Percentiles rank a stretch among this genome's conserved stretches.
Evolutionary conservation across 2,329 filamentous ascomycete genomes (phyloP).

Genomic region (Monascus ruber): DNA sequence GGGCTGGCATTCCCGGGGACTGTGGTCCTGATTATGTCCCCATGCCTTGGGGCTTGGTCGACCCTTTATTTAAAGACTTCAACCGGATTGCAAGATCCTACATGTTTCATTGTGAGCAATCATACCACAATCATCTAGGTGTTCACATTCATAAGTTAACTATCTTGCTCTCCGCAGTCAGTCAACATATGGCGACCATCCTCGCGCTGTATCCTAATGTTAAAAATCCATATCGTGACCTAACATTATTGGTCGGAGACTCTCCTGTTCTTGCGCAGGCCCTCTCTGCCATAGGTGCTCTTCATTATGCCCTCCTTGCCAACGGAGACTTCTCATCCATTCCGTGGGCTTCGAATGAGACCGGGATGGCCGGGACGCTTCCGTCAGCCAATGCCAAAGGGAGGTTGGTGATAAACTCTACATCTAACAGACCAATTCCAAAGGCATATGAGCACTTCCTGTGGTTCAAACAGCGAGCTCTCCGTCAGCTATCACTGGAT

Average conservation of each 20-base stretch:
- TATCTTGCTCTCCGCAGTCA: conserved; percentile 12
- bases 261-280: conserved; percentile 37
- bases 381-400: conserved; percentile 17
- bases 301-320: conserved; percentile 34
- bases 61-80: conserved; percentile 38
- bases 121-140: not conserved
- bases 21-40: conserved; percentile 11
- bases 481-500: conserved; percentile 30
- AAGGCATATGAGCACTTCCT: conserved; percentile 31
- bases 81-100: conserved; percentile 35
- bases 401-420: conserved; percentile 16
- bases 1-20: conserved; percentile 5
- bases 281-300: conserved; percentile 38
- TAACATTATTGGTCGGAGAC: conserved; percentile 34
- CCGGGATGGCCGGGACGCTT: conserved; percentile 5
- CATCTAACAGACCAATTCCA: conserved; percentile 21
- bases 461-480: conserved; percentile 38
- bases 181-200: conserved; percentile 30
- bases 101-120: conserved; percentile 32
- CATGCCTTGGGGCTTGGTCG: conserved; percentile 31
- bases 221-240: conserved; percentile 38
- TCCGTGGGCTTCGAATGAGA: conserved; percentile 18
- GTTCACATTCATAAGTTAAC: conserved; percentile 7
- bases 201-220: conserved; percentile 38
- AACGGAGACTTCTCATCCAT: conserved; percentile 22